Percentiles rank a stretch among this genome's conserved stretches.
phyloP scores from a whole-genome alignment of 2,329 filamentous ascomycete genomes.

The Nigrospora sphaerica region DNA sequence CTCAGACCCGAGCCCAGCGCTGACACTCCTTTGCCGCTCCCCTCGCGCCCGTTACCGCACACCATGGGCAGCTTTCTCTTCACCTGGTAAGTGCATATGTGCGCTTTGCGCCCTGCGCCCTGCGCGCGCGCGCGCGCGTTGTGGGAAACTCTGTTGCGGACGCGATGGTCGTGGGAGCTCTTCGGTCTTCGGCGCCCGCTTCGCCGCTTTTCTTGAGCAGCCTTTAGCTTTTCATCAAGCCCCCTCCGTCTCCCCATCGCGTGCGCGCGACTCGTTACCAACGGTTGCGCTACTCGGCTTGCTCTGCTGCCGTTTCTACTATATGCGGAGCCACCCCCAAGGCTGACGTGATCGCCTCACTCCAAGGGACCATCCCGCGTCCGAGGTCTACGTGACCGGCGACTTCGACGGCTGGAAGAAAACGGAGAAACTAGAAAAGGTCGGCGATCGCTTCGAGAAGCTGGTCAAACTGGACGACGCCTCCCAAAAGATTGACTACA shows the following conservation, averaged over 20 bases:
- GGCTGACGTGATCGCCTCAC: constrained; percentile 7
- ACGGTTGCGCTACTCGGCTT: no score
- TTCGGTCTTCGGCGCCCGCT: no score
- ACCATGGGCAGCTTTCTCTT: constrained; percentile 63
- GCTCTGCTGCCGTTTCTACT: no score
- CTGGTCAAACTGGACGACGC: constrained; percentile 63
- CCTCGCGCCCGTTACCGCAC: background rate
- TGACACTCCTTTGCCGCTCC: background rate
- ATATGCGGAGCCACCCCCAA: background rate
- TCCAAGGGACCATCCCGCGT: constrained; percentile 71
- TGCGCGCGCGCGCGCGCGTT: background rate
- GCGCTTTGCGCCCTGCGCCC: background rate
- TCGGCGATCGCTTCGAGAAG: constrained; percentile 70
- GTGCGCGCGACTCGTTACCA: no score
- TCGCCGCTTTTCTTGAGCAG: no score
- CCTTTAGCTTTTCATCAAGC: no score
- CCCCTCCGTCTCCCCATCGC: no score
- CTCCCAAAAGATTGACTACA: constrained; percentile 79
- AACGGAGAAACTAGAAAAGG: constrained; percentile 74
- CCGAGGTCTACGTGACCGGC: constrained; percentile 89
- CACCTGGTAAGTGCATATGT: constrained; percentile 51
- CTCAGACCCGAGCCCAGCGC: no score
- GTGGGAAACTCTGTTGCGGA: background rate
- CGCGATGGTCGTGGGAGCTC: no score
- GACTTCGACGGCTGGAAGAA: constrained; percentile 94